Evolutionary conservation across 139 green algal genomes (phyloP).

Genomic region (Ettlia oleoabundans): DNA sequence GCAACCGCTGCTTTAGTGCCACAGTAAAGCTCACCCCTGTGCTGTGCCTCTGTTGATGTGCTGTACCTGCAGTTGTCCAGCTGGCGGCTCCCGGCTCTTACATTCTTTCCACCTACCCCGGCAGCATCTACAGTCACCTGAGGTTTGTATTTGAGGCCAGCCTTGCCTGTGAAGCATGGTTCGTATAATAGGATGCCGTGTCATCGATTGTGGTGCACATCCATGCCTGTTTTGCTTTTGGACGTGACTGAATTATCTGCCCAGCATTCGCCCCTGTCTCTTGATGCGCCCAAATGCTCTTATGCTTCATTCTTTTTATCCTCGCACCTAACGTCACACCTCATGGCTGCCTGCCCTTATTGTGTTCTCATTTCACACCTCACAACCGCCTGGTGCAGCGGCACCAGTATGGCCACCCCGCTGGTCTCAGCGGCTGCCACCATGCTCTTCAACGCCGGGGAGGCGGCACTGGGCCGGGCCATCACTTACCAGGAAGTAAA

Average conservation of each 20-base stretch:
- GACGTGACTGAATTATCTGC: no score
- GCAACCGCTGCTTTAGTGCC: background rate
- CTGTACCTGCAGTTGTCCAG: background rate
- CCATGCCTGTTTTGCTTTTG: no score
- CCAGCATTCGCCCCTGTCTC: no score
- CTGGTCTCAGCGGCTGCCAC: background rate
- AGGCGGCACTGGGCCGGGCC: background rate
- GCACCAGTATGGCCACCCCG: slow-evolving; percentile 7
- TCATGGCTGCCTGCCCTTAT: background rate
- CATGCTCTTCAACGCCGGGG: background rate
- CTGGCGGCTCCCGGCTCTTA: slow-evolving; percentile 2
- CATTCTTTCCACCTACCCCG: slow-evolving; percentile 2
- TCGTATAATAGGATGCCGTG: no score
- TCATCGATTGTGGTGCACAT: no score
- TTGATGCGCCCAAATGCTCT: no score
- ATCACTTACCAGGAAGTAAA: background rate
- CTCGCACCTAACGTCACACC: background rate
- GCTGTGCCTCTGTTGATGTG: no score
- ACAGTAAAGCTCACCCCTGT: background rate
- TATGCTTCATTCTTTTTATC: background rate
- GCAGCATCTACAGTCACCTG: background rate
- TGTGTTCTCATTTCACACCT: background rate
- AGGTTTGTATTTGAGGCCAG: background rate
- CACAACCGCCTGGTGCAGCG: background rate
- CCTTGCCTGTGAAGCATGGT: no score